Conservation (phyloP, 331 rosid genomes). For the Saraca asoca region DNA sequence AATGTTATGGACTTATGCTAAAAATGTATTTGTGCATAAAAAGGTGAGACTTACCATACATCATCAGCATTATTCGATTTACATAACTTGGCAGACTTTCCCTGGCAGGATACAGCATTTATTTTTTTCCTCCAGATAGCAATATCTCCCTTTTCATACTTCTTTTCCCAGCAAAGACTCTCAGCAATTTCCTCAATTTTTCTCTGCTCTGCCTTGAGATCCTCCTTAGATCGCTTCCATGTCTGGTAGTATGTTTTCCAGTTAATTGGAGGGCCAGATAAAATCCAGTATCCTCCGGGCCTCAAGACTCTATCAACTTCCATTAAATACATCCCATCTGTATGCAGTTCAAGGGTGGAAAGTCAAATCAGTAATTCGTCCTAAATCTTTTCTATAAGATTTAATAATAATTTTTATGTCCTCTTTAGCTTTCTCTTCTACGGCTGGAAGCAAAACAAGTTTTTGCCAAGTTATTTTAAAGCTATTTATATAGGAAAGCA, state of each 20-base stretch:
- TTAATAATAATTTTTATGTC: too few species aligned
- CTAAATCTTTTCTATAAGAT: too few species aligned
- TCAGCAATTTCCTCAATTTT: conserved; percentile 55
- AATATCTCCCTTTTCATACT: conserved; percentile 70
- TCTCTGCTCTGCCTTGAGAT: conserved; percentile 54
- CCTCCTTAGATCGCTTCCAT: conserved; percentile 78
- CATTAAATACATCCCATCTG: conserved; percentile 76
- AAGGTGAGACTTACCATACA: too few species aligned
- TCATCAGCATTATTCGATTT: too few species aligned
- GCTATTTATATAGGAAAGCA: too few species aligned
- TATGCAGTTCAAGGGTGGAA: too few species aligned
- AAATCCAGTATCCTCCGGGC: conserved; percentile 91
- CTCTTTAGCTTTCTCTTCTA: too few species aligned
- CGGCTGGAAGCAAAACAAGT: too few species aligned
- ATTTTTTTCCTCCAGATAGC: conserved; percentile 62
- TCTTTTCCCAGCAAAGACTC: conserved; percentile 67
- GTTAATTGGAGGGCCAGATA: conserved; percentile 86
- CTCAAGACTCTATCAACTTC: conserved; percentile 89
- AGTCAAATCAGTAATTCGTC: too few species aligned
- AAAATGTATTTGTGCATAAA: too few species aligned
- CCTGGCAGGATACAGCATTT: conserved; percentile 49
- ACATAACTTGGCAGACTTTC: conserved; percentile 24
- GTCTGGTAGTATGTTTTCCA: conserved; percentile 67
- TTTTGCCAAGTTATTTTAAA: too few species aligned
- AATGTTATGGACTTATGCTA: too few species aligned